Conservation (phyloP, 192 early-diverging fungal species). For the Geosiphon pyriformis region DNA sequence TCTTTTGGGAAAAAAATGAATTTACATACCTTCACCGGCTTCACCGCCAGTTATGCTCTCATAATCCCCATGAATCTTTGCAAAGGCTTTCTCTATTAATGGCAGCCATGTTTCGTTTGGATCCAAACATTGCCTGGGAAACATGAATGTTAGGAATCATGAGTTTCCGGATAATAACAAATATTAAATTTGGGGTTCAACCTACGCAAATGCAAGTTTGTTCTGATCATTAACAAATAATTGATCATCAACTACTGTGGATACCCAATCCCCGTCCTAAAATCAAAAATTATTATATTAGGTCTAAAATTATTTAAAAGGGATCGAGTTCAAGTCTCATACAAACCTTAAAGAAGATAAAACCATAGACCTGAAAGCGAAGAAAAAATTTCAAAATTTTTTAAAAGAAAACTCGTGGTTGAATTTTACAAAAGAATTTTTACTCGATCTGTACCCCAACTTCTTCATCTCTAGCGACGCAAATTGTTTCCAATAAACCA, state of each 20-base stretch:
- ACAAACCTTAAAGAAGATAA: conserved; percentile 49
- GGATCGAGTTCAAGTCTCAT: background rate
- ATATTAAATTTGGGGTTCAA: background rate
- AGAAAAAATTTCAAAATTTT: no score
- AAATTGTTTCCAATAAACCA: conserved; percentile 38
- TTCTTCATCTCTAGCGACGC: conserved; percentile 48
- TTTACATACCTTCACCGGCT: conserved; percentile 35
- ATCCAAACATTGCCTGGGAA: conserved; percentile 34
- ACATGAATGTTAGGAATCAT: no score
- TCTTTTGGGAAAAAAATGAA: background rate
- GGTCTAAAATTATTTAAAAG: background rate
- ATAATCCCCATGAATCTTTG: conserved; percentile 53
- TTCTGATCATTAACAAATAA: conserved; percentile 24
- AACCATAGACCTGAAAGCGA: conserved; percentile 38
- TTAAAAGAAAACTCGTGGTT: no score
- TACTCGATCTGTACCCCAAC: conserved; percentile 36
- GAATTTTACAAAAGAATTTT: no score
- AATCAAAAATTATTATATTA: background rate
- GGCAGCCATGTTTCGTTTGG: conserved; percentile 52
- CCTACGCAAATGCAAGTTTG: background rate
- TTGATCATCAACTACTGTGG: conserved; percentile 51
- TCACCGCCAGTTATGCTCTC: conserved; percentile 39
- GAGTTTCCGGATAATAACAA: no score
- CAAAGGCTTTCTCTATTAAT: conserved; percentile 57
- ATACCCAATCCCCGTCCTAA: conserved; percentile 49